phyloP scores from a whole-genome alignment of 2,329 filamentous ascomycete species.

The Bipolaris bicolor region DNA sequence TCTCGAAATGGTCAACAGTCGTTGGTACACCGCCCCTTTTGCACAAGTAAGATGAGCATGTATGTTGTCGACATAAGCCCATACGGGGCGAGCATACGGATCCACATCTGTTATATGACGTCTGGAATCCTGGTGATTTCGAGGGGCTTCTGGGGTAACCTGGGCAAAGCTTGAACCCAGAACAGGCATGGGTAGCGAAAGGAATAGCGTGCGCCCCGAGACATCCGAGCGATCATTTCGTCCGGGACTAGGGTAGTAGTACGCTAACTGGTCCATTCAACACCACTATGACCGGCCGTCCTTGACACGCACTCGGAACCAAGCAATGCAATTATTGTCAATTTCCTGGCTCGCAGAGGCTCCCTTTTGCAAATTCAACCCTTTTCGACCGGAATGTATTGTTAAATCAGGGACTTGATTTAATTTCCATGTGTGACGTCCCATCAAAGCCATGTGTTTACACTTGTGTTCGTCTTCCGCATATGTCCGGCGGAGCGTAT shows the following conservation, averaged over 20 bases:
- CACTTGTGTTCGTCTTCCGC: neutral
- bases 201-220: conserved; percentile 1
- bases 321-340: neutral
- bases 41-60: neutral
- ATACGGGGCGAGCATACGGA: neutral
- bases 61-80: neutral
- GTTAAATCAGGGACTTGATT: neutral
- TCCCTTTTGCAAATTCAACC: neutral
- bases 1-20: neutral
- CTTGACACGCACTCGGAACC: neutral
- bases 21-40: neutral
- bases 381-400: no score
- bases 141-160: neutral
- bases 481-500: neutral
- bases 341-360: neutral
- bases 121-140: no score
- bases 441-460: neutral
- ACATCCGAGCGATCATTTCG: conserved; percentile 9
- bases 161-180: neutral
- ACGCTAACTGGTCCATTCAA: conserved; percentile 9
- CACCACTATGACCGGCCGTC: neutral
- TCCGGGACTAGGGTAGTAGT: conserved; percentile 1
- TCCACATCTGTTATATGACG: no score
- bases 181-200: neutral
- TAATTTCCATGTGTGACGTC: neutral